phyloP scores from a whole-genome alignment of 176 grass and related monocot genomes.

The Musa itinerans region DNA sequence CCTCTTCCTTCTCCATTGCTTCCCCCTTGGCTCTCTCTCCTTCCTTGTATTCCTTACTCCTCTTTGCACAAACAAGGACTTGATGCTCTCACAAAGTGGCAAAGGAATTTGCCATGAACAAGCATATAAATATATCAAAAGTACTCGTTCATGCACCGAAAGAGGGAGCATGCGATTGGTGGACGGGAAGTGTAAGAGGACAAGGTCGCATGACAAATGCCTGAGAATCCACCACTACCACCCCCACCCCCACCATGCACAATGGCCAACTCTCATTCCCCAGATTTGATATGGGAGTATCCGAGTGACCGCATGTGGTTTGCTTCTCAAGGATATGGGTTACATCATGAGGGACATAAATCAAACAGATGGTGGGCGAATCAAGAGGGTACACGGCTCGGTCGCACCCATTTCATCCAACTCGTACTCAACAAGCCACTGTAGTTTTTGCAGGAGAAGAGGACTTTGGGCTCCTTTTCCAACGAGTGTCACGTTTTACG shows the following conservation, averaged over 20 bases:
- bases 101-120: neutral
- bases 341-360: no score
- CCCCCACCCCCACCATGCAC: neutral
- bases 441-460: no score
- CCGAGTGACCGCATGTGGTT: neutral
- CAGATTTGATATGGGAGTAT: neutral
- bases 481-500: no score
- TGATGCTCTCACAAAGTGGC: neutral
- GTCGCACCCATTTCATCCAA: no score
- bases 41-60: constrained; percentile 11
- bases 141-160: neutral
- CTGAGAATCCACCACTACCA: neutral
- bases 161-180: neutral
- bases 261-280: neutral
- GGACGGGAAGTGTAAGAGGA: neutral
- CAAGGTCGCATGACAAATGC: neutral
- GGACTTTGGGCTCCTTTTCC: no score
- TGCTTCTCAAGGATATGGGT: neutral
- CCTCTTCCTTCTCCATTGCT: constrained; percentile 17
- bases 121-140: neutral
- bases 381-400: no score
- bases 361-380: no score
- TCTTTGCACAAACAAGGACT: neutral
- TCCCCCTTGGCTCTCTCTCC: constrained; percentile 24
- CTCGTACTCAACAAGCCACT: no score